Evolutionary conservation across 106 monocot species (phyloP), one percentile per base, ranked within the genome.

Genomic region (Vanilla planifolia): DNA sequence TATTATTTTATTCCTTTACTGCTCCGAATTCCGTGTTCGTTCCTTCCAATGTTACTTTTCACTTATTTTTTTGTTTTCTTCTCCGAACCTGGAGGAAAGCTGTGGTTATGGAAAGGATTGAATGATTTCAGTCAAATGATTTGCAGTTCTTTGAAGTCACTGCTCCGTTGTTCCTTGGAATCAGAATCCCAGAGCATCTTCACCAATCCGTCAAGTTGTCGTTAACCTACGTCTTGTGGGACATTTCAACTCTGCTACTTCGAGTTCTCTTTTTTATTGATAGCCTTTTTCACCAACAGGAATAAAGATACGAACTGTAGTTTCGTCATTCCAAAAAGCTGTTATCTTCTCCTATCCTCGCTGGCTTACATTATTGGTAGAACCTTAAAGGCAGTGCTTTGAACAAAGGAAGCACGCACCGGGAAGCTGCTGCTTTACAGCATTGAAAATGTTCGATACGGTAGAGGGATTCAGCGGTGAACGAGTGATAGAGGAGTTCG

Each of bases 401-500:
- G 44, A 17, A 7, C 14, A 22, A 7, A 3, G 48, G 17, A 11
- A 15, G 4, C 17, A 15, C 19, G 48, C n/a, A 24, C 24, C 24
- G 8, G 3, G 20, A 45, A 25, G 48, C 10, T 2, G 16, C 24
- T 8, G 24, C n/a, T n/a, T 6, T 10, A 48, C 24, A 48, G 48
- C 24, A 16, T 48, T n/a, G 14, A 20, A 42, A 34, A 68, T 68
- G 68, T 59, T 46, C 24, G 57, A 46, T 20, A 59, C 57, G 41
- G 45, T 33, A 43, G 30, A 68, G 35, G 17, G 58, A 17, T 72
- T 77, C 64, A 63, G 62, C 50, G n/a, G 55, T 7, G 72, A 86
- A 2, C 43, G 52, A 1, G 80, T 80, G 32, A 84, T 92, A 14
- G 55, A 77, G 9, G 78, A 76, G 55, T 92, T 92, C 46, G 92